Conservation (phyloP, 2,329 filamentous ascomycete genomes). For the Epichloe typhina region DNA sequence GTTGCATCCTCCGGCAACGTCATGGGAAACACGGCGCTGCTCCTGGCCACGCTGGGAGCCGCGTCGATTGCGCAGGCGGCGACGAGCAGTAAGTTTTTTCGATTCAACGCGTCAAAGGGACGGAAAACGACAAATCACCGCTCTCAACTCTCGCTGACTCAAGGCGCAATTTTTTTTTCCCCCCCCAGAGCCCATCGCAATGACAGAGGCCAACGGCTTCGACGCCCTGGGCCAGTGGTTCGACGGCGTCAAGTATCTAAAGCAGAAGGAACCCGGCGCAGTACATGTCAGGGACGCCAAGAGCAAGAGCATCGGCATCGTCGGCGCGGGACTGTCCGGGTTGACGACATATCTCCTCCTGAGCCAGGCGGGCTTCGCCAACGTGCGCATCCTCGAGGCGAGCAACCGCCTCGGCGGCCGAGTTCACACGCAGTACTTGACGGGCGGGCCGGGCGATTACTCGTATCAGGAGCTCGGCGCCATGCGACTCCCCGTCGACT, state of each 20-base stretch:
- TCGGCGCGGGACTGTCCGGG: slow-evolving; percentile 53
- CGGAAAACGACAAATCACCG: no score
- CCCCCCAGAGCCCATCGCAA: slow-evolving; percentile 19
- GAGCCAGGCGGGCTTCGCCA: slow-evolving; percentile 37
- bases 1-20: no score
- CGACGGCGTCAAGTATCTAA: slow-evolving; percentile 46
- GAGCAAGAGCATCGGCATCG: slow-evolving; percentile 44
- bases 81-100: neutral
- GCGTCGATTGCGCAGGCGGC: neutral
- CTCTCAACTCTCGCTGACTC: no score
- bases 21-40: neutral
- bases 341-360: slow-evolving; percentile 43
- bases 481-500: slow-evolving; percentile 48
- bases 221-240: slow-evolving; percentile 47
- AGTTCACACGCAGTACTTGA: slow-evolving; percentile 50
- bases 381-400: slow-evolving; percentile 50
- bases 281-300: slow-evolving; percentile 8
- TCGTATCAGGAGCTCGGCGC: slow-evolving; percentile 56
- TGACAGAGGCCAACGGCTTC: slow-evolving; percentile 37
- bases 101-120: no score
- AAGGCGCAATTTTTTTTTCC: no score
- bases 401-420: slow-evolving; percentile 48
- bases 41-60: neutral
- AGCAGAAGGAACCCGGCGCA: slow-evolving; percentile 37
- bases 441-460: slow-evolving; percentile 45